These are phyloP conservation scores for Cladosporium colombiae DNA, from an alignment of 2,329 filamentous ascomycete species.

Conservation along the genomic window DNA sequence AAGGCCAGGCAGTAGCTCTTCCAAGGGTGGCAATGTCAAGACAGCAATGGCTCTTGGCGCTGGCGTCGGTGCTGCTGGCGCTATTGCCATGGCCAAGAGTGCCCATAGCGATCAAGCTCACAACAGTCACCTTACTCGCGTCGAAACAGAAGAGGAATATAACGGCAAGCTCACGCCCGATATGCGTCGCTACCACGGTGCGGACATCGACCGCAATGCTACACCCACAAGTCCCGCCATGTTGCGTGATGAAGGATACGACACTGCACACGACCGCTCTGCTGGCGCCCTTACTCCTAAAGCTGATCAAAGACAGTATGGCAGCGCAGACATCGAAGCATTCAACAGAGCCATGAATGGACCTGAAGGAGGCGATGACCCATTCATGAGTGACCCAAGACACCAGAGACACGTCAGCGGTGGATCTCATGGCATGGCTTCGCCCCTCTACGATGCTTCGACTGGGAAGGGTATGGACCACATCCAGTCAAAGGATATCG, in stretches of 20 bases:
- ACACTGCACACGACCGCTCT: conserved; percentile 62
- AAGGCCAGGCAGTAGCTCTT: conserved; percentile 24
- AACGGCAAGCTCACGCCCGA: conserved; percentile 42
- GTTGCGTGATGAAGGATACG: conserved; percentile 85
- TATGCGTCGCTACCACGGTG: conserved; percentile 8
- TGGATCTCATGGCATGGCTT: conserved; percentile 87
- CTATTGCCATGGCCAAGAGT: conserved; percentile 26
- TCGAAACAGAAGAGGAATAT: conserved; percentile 39
- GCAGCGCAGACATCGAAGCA: conserved; percentile 59
- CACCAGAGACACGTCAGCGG: conserved; percentile 75
- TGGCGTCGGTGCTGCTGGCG: conserved; percentile 29
- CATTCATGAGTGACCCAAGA: conserved; percentile 61
- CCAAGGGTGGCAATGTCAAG: conserved; percentile 24
- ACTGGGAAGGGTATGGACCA: conserved; percentile 85
- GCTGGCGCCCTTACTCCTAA: conserved; percentile 51
- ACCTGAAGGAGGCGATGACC: conserved; percentile 44
- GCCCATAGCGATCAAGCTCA: conserved; percentile 25
- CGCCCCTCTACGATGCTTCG: conserved; percentile 85
- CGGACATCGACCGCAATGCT: conserved; percentile 24
- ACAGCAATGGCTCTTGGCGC: conserved; percentile 29
- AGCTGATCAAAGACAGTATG: conserved; percentile 41
- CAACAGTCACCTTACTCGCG: conserved; percentile 35
- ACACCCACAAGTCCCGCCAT: conserved; percentile 55
- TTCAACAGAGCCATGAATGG: conserved; percentile 52
- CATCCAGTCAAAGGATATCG: conserved; percentile 94